Percentiles rank a stretch among this genome's conserved stretches.
Evolutionary conservation across 148 eudicot genomes (phyloP).

Genomic region (Nyssa sinensis): DNA sequence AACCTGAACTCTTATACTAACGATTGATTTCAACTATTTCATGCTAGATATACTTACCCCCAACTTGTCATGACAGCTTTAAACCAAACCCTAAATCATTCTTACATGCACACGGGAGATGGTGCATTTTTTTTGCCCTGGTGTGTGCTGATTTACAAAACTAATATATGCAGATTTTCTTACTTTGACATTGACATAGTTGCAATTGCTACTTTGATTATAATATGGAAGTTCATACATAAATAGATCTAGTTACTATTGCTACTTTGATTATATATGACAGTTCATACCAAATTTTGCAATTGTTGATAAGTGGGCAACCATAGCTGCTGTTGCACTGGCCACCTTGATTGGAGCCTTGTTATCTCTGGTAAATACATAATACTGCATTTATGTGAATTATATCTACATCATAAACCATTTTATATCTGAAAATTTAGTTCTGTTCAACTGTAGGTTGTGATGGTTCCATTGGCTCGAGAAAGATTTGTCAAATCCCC

Average conservation of each 20-base stretch:
- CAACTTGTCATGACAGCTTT: background rate
- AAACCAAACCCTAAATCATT: background rate
- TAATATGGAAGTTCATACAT: too few relatives aligned
- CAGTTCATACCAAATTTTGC: background rate
- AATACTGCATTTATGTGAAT: background rate
- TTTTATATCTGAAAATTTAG: background rate
- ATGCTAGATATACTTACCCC: too few relatives aligned
- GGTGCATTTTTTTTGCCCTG: too few relatives aligned
- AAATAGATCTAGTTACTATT: background rate
- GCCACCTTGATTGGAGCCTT: slow-evolving; percentile 18
- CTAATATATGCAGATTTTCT: background rate
- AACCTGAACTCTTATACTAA: too few relatives aligned
- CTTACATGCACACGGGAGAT: too few relatives aligned
- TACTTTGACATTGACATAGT: background rate
- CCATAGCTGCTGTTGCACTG: background rate
- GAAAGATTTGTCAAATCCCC: background rate
- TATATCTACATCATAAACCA: background rate
- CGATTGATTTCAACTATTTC: too few relatives aligned
- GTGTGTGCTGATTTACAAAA: too few relatives aligned
- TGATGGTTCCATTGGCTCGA: slow-evolving; percentile 10
- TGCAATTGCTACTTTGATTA: background rate
- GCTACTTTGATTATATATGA: background rate
- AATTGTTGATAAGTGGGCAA: background rate
- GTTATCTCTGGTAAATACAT: slow-evolving; percentile 8
- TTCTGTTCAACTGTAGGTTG: background rate